Percentiles rank a stretch among this genome's conserved stretches.
Evolutionary conservation across 1,284 basidiomycete genomes (phyloP).

Genomic region (Papiliotrema terrestris): DNA sequence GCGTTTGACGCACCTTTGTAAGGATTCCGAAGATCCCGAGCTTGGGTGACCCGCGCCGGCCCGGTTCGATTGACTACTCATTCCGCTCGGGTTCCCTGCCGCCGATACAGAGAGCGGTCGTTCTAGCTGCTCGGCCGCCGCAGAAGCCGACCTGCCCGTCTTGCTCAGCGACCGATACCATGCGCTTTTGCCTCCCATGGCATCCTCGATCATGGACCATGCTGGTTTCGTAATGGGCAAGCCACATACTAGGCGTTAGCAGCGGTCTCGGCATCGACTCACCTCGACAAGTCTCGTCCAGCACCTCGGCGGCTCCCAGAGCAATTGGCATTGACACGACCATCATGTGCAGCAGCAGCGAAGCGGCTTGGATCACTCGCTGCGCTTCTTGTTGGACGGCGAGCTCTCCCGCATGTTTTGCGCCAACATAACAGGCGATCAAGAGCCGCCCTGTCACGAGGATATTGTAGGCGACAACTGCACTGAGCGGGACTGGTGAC

Average conservation of each 20-base stretch:
- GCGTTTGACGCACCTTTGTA: too few species aligned
- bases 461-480: slow-evolving; percentile 4
- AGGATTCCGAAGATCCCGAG: too few species aligned
- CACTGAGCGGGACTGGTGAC: not conserved
- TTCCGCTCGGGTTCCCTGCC: too few species aligned
- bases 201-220: slow-evolving; percentile 5
- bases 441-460: not conserved
- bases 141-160: not conserved
- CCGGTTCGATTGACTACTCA: too few species aligned
- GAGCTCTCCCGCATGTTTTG: slow-evolving; percentile 1
- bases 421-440: slow-evolving; percentile 2
- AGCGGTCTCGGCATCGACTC: not conserved
- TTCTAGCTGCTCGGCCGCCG: not conserved
- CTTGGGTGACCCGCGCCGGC: too few species aligned
- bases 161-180: not conserved
- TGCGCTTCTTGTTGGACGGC: slow-evolving; percentile 1
- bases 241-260: not conserved
- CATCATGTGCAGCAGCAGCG: slow-evolving; percentile 2
- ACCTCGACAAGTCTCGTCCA: slow-evolving; percentile 3
- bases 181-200: not conserved
- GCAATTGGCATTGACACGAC: slow-evolving; percentile 1
- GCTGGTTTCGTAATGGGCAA: slow-evolving; percentile 2
- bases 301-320: not conserved
- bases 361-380: not conserved
- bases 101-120: too few species aligned